Evolutionary conservation across 1,284 basidiomycete genomes (phyloP), one percentile per base, ranked within the genome.

Genomic region (Trametes hirsuta): DNA sequence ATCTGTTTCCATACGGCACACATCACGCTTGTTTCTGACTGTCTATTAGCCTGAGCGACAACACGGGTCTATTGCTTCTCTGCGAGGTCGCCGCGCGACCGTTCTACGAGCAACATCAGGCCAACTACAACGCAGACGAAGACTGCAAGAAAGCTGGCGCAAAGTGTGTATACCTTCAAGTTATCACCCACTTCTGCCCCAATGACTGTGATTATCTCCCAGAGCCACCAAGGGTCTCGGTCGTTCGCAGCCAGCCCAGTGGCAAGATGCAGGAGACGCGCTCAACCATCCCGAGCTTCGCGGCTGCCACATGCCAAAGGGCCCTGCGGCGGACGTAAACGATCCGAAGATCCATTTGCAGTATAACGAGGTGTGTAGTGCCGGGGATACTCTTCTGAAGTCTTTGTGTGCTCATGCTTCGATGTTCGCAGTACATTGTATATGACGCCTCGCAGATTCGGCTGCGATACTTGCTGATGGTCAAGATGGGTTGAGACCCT

Each of bases 31-130:
- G 4, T 24, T 25, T 24, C 51, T 59, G 41, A 56, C 53, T 24
- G 11, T 52, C 63, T 10, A 22, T 10, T 57, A 85, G 83, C 53
- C 63, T 84, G 73, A 85, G 84, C 66, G 70, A 80, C 63, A 72
- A 77, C 56, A 79, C 77, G 2, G 85, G 84, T 48, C 62, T 86
- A 18, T 74, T 87, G 11, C 77, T 87, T 18, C 78, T 86, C 4
- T 86, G 84, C 66, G 85, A 86, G 65, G 83, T 85, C 21, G 84
- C 80, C 2, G 84, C 76, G 4, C 81, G 82, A 62, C 85, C 85
- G 0, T 83, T 82, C 74, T 76, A 80, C 65, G 85, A 86, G 66
- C 76, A 74, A 55, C 67, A 63, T 18, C 34, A 76, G 44, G 79
- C 81, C n/a, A 77, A 82, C 66, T 86, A 83, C 67, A 68, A 81